phyloP scores from a whole-genome alignment of 1,139 yeast genomes.

The Geotrichum restrictum region DNA sequence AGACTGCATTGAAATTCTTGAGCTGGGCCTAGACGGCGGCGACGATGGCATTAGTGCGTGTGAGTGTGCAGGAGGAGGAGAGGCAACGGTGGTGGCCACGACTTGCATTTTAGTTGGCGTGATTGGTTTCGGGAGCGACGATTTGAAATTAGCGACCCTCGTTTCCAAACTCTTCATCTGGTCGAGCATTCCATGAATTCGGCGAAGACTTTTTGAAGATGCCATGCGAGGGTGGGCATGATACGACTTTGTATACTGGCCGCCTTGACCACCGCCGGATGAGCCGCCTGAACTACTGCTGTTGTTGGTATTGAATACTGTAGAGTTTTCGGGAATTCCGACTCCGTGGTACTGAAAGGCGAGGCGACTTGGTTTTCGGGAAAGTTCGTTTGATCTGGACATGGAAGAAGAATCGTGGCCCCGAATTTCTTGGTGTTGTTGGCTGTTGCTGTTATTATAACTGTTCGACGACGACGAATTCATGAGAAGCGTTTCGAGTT shows the following conservation, averaged over 20 bases:
- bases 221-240: conserved; percentile 22
- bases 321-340: conserved; percentile 1
- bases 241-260: neutral
- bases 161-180: conserved; percentile 34
- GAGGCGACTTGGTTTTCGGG: conserved; percentile 7
- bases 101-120: conserved; percentile 23
- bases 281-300: too few relatives aligned
- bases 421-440: too few relatives aligned
- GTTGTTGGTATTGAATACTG: neutral
- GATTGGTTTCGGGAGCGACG: conserved; percentile 30
- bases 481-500: conserved; percentile 26
- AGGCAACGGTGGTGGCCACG: too few relatives aligned
- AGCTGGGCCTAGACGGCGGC: conserved; percentile 4
- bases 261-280: too few relatives aligned
- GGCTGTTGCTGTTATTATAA: conserved; percentile 12
- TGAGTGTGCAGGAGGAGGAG: too few relatives aligned
- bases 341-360: neutral
- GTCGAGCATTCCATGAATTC: conserved; percentile 37
- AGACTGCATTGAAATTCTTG: neutral
- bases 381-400: neutral
- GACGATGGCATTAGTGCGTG: neutral
- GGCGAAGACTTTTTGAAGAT: conserved; percentile 33
- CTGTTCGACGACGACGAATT: too few relatives aligned
- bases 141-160: conserved; percentile 35
- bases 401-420: too few relatives aligned